These are phyloP conservation scores for Saccharomyces uvarum DNA, from an alignment of 1,139 yeast species.

Conservation along the genomic window DNA sequence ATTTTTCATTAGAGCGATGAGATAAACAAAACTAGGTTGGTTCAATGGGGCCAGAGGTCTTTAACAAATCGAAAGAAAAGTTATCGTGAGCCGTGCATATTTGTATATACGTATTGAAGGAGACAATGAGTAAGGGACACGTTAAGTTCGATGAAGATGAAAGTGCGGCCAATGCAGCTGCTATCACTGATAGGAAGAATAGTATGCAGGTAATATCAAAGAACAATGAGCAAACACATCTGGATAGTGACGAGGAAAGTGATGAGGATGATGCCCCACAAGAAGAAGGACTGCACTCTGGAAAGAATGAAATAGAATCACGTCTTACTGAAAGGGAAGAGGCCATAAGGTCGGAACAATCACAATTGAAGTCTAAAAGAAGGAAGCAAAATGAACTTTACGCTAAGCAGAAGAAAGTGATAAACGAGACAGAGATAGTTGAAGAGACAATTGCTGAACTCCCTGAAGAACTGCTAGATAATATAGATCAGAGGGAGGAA, in stretches of 20 bases:
- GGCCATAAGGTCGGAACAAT: slow-evolving; percentile 34
- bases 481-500: slow-evolving; percentile 14
- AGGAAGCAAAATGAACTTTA: slow-evolving; percentile 42
- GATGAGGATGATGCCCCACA: slow-evolving; percentile 35
- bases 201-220: neutral
- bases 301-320: slow-evolving; percentile 30
- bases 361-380: slow-evolving; percentile 42
- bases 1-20: neutral
- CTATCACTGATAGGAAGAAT: neutral
- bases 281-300: slow-evolving; percentile 32
- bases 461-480: slow-evolving; percentile 27
- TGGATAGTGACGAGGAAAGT: slow-evolving; percentile 25
- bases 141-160: slow-evolving; percentile 3
- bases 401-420: slow-evolving; percentile 35
- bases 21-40: neutral
- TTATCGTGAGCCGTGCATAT: neutral
- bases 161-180: slow-evolving; percentile 2
- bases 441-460: slow-evolving; percentile 24
- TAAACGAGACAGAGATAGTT: slow-evolving; percentile 17
- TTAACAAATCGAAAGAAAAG: neutral
- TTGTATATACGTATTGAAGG: neutral
- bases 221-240: neutral
- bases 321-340: slow-evolving; percentile 34
- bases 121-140: neutral
- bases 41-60: neutral